Evolutionary conservation across 306 rosid species (phyloP).

Genomic region (Echinosophora koreensis): DNA sequence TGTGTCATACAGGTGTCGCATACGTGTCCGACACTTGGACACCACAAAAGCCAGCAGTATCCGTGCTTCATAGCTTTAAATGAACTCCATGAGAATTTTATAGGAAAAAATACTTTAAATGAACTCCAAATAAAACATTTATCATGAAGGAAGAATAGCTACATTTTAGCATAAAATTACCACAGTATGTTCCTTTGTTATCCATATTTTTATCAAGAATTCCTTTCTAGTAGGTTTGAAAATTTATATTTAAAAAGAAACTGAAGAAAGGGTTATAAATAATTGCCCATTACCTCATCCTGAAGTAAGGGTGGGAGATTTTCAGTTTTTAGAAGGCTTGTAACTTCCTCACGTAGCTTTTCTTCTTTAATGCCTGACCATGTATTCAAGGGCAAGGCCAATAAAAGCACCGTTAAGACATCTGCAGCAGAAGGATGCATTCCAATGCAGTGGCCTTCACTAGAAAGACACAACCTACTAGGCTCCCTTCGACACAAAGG

Average conservation of each 20-base stretch:
- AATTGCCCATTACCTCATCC: constrained; percentile 71
- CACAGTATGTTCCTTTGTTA: not conserved
- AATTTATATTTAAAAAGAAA: constrained; percentile 11
- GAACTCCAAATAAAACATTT: not conserved
- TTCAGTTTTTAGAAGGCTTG: constrained; percentile 59
- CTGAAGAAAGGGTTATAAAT: constrained; percentile 6
- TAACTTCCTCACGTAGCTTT: constrained; percentile 63
- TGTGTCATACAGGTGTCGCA: no score
- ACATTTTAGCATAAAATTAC: not conserved
- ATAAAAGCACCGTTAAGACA: constrained; percentile 79
- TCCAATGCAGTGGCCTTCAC: constrained; percentile 74
- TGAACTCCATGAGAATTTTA: not conserved
- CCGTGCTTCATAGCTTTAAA: not conserved
- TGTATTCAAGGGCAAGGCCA: constrained; percentile 74
- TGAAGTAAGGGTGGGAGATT: constrained; percentile 68
- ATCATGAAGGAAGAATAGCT: not conserved
- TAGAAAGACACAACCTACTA: constrained; percentile 56
- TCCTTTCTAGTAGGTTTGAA: not conserved
- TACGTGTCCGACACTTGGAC: no score
- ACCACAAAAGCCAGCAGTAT: no score
- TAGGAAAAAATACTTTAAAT: not conserved
- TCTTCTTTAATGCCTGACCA: constrained; percentile 78
- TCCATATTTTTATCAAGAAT: constrained; percentile 3
- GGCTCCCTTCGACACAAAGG: constrained; percentile 61
- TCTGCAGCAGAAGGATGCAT: constrained; percentile 83